A percentile compares a stretch with the other conserved stretches of the same genome.
phyloP scores from a whole-genome alignment of 1,139 yeast genomes.

The Casaregolazyma suthepensis region DNA sequence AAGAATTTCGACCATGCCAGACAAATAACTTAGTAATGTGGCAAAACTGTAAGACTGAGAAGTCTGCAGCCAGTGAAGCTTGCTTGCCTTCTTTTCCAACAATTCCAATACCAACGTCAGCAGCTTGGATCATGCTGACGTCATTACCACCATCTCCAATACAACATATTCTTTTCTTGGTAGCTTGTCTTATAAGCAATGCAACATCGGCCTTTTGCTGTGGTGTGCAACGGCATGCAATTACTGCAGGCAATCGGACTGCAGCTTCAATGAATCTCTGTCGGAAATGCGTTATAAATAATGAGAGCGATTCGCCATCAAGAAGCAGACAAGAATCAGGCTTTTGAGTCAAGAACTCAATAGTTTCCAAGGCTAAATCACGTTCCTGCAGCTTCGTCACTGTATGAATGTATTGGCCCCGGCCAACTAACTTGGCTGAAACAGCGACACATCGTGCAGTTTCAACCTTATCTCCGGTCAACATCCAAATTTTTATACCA shows the following conservation, averaged over 20 bases:
- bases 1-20: conserved; percentile 98
- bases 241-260: conserved; percentile 77
- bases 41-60: conserved; percentile 87
- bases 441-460: conserved; percentile 97
- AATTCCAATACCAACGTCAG: conserved; percentile 98
- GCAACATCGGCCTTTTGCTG: conserved; percentile 99
- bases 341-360: conserved; percentile 64
- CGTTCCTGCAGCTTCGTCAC: conserved; percentile 50
- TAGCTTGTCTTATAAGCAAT: conserved; percentile 60
- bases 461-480: conserved; percentile 98
- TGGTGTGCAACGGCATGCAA: conserved; percentile 98
- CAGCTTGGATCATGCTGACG: conserved; percentile 98
- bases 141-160: conserved; percentile 99
- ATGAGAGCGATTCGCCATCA: conserved; percentile 86
- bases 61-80: conserved; percentile 96
- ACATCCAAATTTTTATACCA: conserved; percentile 97
- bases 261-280: conserved; percentile 74
- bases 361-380: conserved; percentile 55
- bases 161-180: conserved; percentile 90
- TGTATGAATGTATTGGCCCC: conserved; percentile 91
- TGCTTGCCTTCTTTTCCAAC: conserved; percentile 98
- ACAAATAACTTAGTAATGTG: conserved; percentile 77
- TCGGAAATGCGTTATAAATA: conserved; percentile 56
- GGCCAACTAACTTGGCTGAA: conserved; percentile 81
- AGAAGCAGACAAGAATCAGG: conserved; percentile 74